A percentile compares a stretch with the other conserved stretches of the same genome.
These are phyloP conservation scores for Fusarium drepaniforme DNA, from an alignment of 2,329 filamentous ascomycete species.

Conservation along the genomic window DNA sequence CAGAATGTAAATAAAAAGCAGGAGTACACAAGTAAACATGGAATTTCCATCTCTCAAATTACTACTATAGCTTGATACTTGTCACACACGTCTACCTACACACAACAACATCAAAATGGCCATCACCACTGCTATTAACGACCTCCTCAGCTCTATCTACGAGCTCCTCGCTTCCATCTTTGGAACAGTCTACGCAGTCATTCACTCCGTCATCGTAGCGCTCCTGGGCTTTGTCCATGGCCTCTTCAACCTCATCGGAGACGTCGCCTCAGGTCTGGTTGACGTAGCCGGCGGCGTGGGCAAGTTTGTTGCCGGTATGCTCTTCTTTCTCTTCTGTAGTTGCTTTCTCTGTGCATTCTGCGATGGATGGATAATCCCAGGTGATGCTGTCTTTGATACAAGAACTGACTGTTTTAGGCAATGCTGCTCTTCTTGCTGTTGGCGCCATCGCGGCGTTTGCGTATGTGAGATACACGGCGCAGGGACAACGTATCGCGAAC, in stretches of 20 bases:
- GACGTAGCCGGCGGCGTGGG: constrained; percentile 54
- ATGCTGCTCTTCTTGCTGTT: constrained; percentile 50
- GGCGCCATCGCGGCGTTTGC: constrained; percentile 49
- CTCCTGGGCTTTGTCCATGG: constrained; percentile 53
- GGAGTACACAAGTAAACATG: neutral
- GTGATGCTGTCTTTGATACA: neutral
- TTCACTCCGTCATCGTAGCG: constrained; percentile 50
- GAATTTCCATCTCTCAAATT: neutral
- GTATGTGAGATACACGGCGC: constrained; percentile 50
- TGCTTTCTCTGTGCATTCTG: neutral
- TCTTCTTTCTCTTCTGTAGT: neutral
- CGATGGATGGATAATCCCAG: neutral
- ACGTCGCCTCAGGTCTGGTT: constrained; percentile 51
- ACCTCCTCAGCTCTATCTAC: constrained; percentile 56
- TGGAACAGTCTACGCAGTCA: constrained; percentile 48
- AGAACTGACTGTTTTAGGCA: constrained; percentile 44
- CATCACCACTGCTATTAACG: constrained; percentile 51
- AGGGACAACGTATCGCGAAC: constrained; percentile 43
- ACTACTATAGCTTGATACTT: neutral
- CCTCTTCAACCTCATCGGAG: constrained; percentile 50
- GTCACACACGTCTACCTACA: neutral
- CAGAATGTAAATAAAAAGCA: neutral
- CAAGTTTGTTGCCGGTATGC: constrained; percentile 55
- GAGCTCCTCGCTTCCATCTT: constrained; percentile 56
- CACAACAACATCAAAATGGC: constrained; percentile 45